Base-by-base conservation (phyloP, 2,329 filamentous ascomycete genomes). In the Colletotrichum australisinense region DNA sequence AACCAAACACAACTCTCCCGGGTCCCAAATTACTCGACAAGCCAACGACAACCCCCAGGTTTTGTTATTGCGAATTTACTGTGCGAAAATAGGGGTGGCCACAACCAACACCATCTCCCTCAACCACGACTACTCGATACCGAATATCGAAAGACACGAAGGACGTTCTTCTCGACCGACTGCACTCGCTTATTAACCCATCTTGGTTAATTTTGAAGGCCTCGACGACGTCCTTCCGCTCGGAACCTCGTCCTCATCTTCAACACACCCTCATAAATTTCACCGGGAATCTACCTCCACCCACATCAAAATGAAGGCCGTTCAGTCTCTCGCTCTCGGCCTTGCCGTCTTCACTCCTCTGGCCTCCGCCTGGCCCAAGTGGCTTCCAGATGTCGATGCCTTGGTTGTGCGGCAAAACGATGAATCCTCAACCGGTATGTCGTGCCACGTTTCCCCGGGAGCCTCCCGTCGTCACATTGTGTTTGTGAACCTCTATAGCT, bases 281-380 rank as follows among this genome's bases (percentile, higher is more conserved):
- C 14, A 28, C 38, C 35, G 28, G 66, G 28, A 59, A 49, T 12
- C 16, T 19, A 32, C 55, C 26, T 53, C 35, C 38, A 3, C 26
- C 22, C 57, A 38, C 35, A 28, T 32, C 38, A 72, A 30, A 30
- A 75, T 76, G 74, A 76, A 76, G 73, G 69, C 69, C 16, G 63
- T 55, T 16, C 74, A 72, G 24, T 75, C 76, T 59, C 75, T 79
- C 71, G 75, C 75, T 73, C 66, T 75, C 46, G 70, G 55, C 72
- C 67, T 76, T 58, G 74, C 75, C 26, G 75, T 68, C 68, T 70
- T 73, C 56, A 67, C 73, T 22, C 84, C 86, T 19, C 76, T 89
- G 26, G 85, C 86, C n/a, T 85, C 88, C 67, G 89, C 86, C 69
- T 91, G 89, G 89, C 87, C 89, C 24, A 81, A 80, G 74, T 90